Conservation (phyloP, 495 filamentous ascomycete species). For the Penicillium canescens region DNA sequence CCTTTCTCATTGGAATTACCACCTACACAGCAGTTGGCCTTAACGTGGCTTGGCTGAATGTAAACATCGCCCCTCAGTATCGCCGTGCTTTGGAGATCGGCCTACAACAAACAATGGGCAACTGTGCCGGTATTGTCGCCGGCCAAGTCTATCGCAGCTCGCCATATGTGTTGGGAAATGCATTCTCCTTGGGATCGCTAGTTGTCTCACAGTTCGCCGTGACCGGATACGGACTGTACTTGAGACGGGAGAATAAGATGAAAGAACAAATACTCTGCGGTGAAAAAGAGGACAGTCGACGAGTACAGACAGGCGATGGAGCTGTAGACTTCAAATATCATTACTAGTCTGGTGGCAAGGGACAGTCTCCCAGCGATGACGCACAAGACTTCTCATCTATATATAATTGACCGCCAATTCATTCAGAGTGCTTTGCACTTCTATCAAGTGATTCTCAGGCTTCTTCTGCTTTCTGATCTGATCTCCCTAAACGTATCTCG, state of each 20-base stretch:
- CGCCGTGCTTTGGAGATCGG: conserved; percentile 56
- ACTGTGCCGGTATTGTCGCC: conserved; percentile 54
- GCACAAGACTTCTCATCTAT: conserved; percentile 9
- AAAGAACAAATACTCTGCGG: conserved; percentile 45
- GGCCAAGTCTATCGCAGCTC: conserved; percentile 52
- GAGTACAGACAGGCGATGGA: conserved; percentile 45
- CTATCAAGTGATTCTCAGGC: too few relatives aligned
- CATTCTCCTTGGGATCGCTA: conserved; percentile 47
- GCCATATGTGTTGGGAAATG: conserved; percentile 53
- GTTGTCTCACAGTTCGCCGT: conserved; percentile 41
- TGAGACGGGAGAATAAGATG: conserved; percentile 36
- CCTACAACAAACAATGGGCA: conserved; percentile 59
- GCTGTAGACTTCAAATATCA: conserved; percentile 52
- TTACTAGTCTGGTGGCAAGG: conserved; percentile 25
- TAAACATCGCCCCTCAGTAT: conserved; percentile 59
- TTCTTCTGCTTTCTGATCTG: too few relatives aligned
- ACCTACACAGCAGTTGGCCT: conserved; percentile 52
- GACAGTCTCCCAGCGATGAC: conserved; percentile 8
- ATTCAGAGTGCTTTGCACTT: too few relatives aligned
- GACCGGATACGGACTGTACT: conserved; percentile 37
- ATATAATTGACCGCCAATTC: neutral
- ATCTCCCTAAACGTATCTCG: too few relatives aligned
- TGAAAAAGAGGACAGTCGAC: conserved; percentile 42
- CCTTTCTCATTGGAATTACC: conserved; percentile 53
- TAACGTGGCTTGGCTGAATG: conserved; percentile 57